These are phyloP conservation scores for Oxytropis ochrocephala DNA, from an alignment of 306 rosid species.

Conservation along the genomic window DNA sequence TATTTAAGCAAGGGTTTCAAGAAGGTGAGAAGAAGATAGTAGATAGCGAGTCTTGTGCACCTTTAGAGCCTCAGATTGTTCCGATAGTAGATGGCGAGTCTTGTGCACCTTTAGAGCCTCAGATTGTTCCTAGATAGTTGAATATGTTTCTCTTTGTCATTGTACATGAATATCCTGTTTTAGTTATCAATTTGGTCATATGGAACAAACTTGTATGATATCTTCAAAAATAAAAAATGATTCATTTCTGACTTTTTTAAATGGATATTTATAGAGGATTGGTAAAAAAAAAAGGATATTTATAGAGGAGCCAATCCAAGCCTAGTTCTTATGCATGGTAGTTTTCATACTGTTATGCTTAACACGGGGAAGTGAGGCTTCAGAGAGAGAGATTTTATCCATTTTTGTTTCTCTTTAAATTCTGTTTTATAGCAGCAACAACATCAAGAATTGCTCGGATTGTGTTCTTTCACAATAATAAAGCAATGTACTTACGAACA, in stretches of 20 bases:
- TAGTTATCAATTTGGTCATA: background rate
- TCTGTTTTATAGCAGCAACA: no score
- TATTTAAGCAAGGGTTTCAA: slow-evolving; percentile 19
- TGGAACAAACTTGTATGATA: slow-evolving; percentile 21
- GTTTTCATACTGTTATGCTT: background rate
- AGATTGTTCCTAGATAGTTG: slow-evolving; percentile 67
- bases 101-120: slow-evolving; percentile 59
- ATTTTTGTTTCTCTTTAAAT: no score
- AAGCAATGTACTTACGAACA: no score
- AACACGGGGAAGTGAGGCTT: no score
- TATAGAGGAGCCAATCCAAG: background rate
- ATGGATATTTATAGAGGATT: background rate
- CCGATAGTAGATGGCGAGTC: slow-evolving; percentile 50
- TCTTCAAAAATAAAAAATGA: slow-evolving; percentile 4
- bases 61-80: slow-evolving; percentile 71
- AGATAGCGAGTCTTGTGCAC: slow-evolving; percentile 45
- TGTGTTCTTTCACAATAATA: no score
- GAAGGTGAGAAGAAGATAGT: slow-evolving; percentile 35
- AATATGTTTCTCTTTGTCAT: background rate
- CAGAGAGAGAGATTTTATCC: no score
- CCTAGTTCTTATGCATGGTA: background rate
- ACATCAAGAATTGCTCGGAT: no score
- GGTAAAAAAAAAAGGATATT: background rate
- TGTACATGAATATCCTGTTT: slow-evolving; percentile 49
- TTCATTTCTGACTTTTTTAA: slow-evolving; percentile 3